These are phyloP conservation scores for Alternaria gansuensis DNA, from an alignment of 2,329 filamentous ascomycete species.

Conservation along the genomic window DNA sequence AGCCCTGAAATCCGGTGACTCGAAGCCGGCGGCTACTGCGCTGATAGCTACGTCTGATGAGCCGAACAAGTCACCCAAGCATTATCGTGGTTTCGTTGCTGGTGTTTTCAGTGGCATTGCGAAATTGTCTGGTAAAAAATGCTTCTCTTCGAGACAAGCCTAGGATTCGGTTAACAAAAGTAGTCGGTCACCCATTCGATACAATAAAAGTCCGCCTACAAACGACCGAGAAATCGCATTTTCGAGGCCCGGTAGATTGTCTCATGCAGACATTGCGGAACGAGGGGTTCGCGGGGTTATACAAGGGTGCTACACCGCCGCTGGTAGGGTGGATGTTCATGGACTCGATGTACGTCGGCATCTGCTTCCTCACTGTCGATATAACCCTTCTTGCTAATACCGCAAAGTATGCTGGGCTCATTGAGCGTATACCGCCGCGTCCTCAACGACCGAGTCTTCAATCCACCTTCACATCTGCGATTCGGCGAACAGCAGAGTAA, in stretches of 20 bases:
- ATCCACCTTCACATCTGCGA: slow-evolving; percentile 60
- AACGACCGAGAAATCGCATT: slow-evolving; percentile 79
- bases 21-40: slow-evolving; percentile 37
- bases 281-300: slow-evolving; percentile 85
- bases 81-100: slow-evolving; percentile 96
- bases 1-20: slow-evolving; percentile 43
- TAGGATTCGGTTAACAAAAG: slow-evolving; percentile 24
- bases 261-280: slow-evolving; percentile 82
- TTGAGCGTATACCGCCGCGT: slow-evolving; percentile 88
- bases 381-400: slow-evolving; percentile 16
- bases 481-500: slow-evolving; percentile 55
- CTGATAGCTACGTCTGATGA: slow-evolving; percentile 42
- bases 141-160: not conserved
- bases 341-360: slow-evolving; percentile 71
- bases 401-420: slow-evolving; percentile 80
- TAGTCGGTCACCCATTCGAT: slow-evolving; percentile 80
- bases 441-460: slow-evolving; percentile 81
- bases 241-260: slow-evolving; percentile 87
- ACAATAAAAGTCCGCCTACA: slow-evolving; percentile 97
- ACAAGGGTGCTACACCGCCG: slow-evolving; percentile 93
- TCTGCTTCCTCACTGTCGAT: not conserved
- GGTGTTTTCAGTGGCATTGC: slow-evolving; percentile 95
- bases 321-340: slow-evolving; percentile 98
- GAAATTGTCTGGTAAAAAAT: slow-evolving; percentile 77
- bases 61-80: slow-evolving; percentile 54